Evolutionary conservation across 148 eudicot genomes (phyloP).

Genomic region (Rhododendron ovatum): DNA sequence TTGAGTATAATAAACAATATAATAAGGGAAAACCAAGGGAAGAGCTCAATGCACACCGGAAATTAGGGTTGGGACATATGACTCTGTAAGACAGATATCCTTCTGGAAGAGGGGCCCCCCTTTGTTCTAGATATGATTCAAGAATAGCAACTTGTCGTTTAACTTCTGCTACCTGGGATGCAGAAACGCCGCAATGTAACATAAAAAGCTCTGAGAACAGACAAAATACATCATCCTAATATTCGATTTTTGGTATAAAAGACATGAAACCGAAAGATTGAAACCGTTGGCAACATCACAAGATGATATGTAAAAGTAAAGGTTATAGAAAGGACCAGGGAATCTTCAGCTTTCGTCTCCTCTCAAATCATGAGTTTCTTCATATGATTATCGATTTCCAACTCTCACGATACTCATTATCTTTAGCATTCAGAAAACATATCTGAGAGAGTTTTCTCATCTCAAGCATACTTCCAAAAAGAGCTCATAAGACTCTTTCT

Average conservation of each 20-base stretch:
- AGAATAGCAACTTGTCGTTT: constrained; percentile 57
- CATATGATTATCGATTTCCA: not conserved
- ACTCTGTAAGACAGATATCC: constrained; percentile 76
- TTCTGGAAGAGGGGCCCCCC: constrained; percentile 78
- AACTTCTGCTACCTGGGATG: constrained; percentile 52
- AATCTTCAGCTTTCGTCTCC: not conserved
- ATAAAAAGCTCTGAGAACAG: not conserved
- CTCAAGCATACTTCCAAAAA: not conserved
- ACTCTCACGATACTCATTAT: not conserved
- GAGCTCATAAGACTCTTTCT: not conserved
- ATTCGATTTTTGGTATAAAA: not conserved
- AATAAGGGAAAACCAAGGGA: not conserved
- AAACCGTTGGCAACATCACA: not conserved
- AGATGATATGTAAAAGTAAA: not conserved
- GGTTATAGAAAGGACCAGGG: not conserved
- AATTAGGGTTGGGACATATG: constrained; percentile 69
- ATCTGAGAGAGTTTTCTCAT: not conserved
- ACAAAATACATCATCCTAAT: not conserved
- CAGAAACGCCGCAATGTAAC: not conserved
- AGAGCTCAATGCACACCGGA: constrained; percentile 41
- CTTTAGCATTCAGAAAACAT: not conserved
- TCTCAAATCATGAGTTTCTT: not conserved
- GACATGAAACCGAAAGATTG: not conserved
- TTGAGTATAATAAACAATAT: not conserved
- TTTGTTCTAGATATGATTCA: constrained; percentile 78